phyloP scores from a whole-genome alignment of 208 protist species.

The Naegleria fowleri region DNA sequence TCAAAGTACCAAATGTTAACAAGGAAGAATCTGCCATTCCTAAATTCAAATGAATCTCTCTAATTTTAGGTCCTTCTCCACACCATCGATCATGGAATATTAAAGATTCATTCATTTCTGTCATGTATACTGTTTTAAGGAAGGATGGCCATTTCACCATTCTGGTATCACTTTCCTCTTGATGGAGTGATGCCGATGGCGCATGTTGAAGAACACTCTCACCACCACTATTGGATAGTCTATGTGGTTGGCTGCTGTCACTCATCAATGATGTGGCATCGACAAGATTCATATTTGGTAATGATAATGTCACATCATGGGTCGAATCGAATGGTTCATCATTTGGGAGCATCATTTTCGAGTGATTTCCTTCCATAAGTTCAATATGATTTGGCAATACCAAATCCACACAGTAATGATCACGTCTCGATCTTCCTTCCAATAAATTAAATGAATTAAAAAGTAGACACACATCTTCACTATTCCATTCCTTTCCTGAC shows the following conservation, averaged over 20 bases:
- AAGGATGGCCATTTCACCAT: neutral
- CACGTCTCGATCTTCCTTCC: neutral
- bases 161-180: neutral
- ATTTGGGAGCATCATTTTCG: no score
- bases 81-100: neutral
- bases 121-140: neutral
- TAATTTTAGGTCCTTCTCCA: neutral
- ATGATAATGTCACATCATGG: no score
- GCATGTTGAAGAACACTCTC: no score
- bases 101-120: neutral
- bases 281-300: no score
- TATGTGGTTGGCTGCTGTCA: no score
- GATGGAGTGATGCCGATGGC: no score
- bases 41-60: neutral
- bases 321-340: no score
- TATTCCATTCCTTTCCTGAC: neutral
- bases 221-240: no score
- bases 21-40: neutral
- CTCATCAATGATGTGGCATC: no score
- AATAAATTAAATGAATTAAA: neutral
- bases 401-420: neutral
- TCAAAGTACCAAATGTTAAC: neutral
- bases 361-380: neutral
- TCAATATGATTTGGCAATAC: neutral
- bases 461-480: neutral